Percentiles rank a stretch among this genome's conserved stretches.
These are phyloP conservation scores for Chaetomium tenue DNA, from an alignment of 495 filamentous ascomycete genomes.

Conservation along the genomic window DNA sequence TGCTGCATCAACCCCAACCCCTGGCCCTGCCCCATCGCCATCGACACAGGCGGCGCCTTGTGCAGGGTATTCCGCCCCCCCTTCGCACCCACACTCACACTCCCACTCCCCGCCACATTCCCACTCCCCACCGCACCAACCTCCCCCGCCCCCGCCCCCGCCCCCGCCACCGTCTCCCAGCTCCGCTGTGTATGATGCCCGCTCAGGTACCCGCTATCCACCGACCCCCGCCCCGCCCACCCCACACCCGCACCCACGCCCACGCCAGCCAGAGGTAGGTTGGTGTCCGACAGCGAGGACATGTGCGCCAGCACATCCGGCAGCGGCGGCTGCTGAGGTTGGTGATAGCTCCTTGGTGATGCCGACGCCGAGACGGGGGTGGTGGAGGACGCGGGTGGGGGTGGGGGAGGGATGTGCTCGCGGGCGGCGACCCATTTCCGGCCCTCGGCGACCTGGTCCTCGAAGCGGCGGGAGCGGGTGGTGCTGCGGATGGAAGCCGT, in stretches of 20 bases:
- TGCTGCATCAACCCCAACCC: background rate
- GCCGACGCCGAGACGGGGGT: no score
- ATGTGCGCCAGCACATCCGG: constrained; percentile 13
- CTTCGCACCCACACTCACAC: background rate
- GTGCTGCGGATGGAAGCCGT: constrained; percentile 16
- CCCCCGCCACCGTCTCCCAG: background rate
- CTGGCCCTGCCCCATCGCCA: background rate
- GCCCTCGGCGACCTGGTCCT: constrained; percentile 23
- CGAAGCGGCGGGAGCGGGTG: constrained; percentile 15
- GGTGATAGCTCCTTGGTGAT: background rate
- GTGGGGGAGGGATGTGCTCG: constrained; percentile 13
- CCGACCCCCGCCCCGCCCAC: constrained; percentile 15
- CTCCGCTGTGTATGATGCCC: constrained; percentile 16
- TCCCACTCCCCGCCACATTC: background rate
- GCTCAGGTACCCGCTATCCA: constrained; percentile 29
- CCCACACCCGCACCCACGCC: background rate
- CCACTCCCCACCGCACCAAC: background rate
- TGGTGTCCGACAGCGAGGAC: constrained; percentile 13
- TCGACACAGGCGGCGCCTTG: background rate
- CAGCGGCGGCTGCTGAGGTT: background rate
- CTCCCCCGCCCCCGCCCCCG: no score
- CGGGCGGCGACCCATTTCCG: constrained; percentile 24
- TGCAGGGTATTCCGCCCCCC: constrained; percentile 12
- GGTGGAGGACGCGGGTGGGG: no score
- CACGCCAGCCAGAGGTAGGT: background rate